Conservation (phyloP, 1,284 basidiomycete genomes). For the Vanrija humicola region DNA sequence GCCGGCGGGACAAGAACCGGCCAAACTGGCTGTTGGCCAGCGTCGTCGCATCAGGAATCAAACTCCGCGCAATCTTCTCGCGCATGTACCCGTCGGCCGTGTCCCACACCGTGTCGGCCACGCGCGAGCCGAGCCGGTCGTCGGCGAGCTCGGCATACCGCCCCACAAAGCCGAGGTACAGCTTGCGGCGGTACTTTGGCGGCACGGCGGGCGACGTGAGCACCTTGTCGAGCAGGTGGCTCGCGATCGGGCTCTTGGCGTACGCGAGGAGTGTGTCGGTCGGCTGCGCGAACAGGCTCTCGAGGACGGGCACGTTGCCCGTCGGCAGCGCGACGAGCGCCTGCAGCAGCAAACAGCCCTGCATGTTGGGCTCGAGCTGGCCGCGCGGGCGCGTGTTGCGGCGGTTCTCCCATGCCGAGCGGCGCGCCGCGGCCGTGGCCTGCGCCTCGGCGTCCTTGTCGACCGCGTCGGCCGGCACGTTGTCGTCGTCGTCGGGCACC, state of each 20-base stretch:
- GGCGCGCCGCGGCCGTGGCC: conserved; percentile 34
- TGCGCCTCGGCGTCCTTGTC: conserved; percentile 40
- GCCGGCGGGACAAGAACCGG: conserved; percentile 73
- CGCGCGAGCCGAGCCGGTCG: conserved; percentile 80
- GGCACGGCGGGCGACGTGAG: conserved; percentile 66
- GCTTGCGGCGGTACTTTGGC: conserved; percentile 62
- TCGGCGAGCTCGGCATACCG: conserved; percentile 73
- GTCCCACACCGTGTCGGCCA: conserved; percentile 81
- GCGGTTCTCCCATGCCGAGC: conserved; percentile 43
- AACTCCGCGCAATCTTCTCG: conserved; percentile 81
- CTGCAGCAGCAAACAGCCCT: conserved; percentile 80
- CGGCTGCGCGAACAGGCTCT: conserved; percentile 57
- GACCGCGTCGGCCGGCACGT: conserved; percentile 20
- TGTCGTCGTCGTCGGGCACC: conserved; percentile 17
- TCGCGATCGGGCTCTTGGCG: conserved; percentile 68
- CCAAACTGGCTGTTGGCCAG: conserved; percentile 75
- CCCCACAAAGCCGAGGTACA: conserved; percentile 70
- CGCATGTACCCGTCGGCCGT: conserved; percentile 84
- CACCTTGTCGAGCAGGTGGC: conserved; percentile 74
- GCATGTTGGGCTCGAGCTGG: conserved; percentile 63
- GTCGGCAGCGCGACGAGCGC: conserved; percentile 65
- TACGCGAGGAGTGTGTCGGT: conserved; percentile 62
- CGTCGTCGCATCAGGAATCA: conserved; percentile 64
- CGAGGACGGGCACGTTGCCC: conserved; percentile 62
- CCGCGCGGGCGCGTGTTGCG: conserved; percentile 31